These are phyloP conservation scores for Colletotrichum theobromicola DNA, from an alignment of 2,329 filamentous ascomycete species.

Conservation along the genomic window DNA sequence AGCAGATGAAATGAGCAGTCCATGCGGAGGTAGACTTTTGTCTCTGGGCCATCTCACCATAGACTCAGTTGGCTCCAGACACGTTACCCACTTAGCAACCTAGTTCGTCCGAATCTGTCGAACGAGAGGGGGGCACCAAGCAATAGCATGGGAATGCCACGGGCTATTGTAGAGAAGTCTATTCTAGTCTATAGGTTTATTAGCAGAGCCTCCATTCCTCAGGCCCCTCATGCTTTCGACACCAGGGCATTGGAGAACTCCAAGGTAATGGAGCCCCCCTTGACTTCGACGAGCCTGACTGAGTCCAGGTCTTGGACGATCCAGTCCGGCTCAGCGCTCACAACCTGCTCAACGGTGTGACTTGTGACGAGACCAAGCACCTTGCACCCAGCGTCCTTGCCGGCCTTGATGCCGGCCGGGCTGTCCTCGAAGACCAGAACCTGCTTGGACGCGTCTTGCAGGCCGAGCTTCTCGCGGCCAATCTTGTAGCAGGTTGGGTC, in stretches of 20 bases:
- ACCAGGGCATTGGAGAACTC: constrained; percentile 69
- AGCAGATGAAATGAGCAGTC: not conserved
- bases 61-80: no score
- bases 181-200: constrained; percentile 16
- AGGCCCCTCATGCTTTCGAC: not conserved
- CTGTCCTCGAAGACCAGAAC: constrained; percentile 88
- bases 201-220: constrained; percentile 20
- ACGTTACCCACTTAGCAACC: not conserved
- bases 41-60: not conserved
- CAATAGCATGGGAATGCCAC: not conserved
- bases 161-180: not conserved
- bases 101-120: not conserved
- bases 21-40: not conserved
- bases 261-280: constrained; percentile 66
- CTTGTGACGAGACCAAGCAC: constrained; percentile 87
- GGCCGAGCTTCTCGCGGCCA: constrained; percentile 65
- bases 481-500: constrained; percentile 77
- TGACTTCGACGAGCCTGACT: constrained; percentile 65
- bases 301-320: constrained; percentile 81
- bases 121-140: not conserved
- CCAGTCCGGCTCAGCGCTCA: constrained; percentile 83
- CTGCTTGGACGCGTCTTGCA: constrained; percentile 50
- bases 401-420: constrained; percentile 81
- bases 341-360: constrained; percentile 75
- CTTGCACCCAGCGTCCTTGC: constrained; percentile 84